Percentiles rank a stretch among this genome's conserved stretches.
Conservation (phyloP, 2,329 filamentous ascomycete genomes). For the Magnaporthales sp. region DNA sequence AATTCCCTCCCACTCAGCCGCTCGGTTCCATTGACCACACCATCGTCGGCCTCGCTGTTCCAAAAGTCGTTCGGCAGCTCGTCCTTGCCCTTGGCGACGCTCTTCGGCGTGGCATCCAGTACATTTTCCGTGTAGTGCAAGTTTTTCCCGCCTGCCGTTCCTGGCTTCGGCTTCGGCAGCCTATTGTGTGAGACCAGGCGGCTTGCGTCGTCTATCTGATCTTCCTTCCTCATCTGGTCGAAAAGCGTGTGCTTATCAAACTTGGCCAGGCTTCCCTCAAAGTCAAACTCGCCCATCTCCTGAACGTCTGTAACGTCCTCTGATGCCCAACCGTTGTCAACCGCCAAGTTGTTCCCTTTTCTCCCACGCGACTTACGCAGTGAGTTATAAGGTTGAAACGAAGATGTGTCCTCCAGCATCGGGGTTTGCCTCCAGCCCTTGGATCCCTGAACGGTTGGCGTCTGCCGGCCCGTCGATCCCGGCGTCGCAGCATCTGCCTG, state of each 20-base stretch:
- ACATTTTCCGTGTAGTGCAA: constrained; percentile 89
- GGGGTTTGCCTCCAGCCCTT: constrained; percentile 53
- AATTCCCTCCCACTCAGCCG: constrained; percentile 39
- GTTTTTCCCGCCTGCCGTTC: constrained; percentile 77
- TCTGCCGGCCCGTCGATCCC: constrained; percentile 18
- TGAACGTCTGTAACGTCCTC: constrained; percentile 93
- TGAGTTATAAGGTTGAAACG: constrained; percentile 54
- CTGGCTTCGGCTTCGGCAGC: constrained; percentile 49
- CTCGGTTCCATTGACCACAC: constrained; percentile 33
- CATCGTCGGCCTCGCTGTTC: constrained; percentile 68
- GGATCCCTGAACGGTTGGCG: constrained; percentile 23
- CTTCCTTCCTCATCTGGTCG: constrained; percentile 82
- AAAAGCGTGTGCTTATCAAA: constrained; percentile 93
- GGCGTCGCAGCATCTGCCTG: constrained; percentile 10
- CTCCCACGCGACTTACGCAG: constrained; percentile 48
- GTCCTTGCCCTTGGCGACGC: constrained; percentile 19
- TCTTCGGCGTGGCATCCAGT: constrained; percentile 49
- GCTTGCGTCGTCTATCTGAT: constrained; percentile 80
- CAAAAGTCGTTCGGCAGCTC: constrained; percentile 44
- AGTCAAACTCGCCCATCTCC: constrained; percentile 92
- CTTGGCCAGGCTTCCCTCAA: constrained; percentile 79
- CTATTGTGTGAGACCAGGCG: constrained; percentile 89
- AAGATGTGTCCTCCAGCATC: constrained; percentile 49
- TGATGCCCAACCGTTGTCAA: constrained; percentile 83
- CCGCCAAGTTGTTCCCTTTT: constrained; percentile 15